These are phyloP conservation scores for Meyerozyma athensensis DNA, from an alignment of 1,139 yeast genomes.

Conservation along the genomic window DNA sequence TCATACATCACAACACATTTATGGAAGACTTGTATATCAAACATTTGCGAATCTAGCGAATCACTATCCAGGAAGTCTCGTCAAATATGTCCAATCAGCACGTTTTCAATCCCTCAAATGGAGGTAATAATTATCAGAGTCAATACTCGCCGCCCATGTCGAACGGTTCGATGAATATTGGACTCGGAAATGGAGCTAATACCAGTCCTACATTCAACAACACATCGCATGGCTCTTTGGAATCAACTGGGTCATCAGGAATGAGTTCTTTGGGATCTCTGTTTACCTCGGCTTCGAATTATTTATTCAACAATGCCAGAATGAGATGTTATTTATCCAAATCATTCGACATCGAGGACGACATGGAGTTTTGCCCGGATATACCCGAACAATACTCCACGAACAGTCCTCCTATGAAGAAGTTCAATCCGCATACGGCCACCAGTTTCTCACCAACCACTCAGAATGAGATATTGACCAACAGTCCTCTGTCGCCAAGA, in stretches of 20 bases:
- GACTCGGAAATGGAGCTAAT: constrained; percentile 6
- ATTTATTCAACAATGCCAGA: constrained; percentile 40
- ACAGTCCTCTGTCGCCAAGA: constrained; percentile 27
- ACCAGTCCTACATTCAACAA: constrained; percentile 31
- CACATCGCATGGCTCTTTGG: constrained; percentile 13
- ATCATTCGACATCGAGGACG: constrained; percentile 63
- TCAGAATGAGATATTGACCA: constrained; percentile 4
- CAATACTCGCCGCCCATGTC: constrained; percentile 35
- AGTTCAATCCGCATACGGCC: constrained; percentile 60
- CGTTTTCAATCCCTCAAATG: constrained; percentile 26
- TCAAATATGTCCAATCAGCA: constrained; percentile 32
- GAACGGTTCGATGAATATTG: constrained; percentile 9
- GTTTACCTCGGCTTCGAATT: constrained; percentile 17
- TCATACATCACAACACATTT: neutral
- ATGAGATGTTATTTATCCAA: constrained; percentile 48
- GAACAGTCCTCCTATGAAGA: constrained; percentile 20
- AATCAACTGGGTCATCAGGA: constrained; percentile 12
- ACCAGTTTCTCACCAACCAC: constrained; percentile 46
- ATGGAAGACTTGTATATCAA: neutral
- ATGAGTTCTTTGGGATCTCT: constrained; percentile 10
- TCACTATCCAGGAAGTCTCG: neutral
- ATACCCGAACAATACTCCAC: constrained; percentile 22
- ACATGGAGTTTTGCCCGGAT: constrained; percentile 63
- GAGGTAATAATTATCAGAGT: neutral
- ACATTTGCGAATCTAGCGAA: neutral